Evolutionary conservation across 2,329 filamentous ascomycete species (phyloP).

Genomic region (Lecanicillium sp.): DNA sequence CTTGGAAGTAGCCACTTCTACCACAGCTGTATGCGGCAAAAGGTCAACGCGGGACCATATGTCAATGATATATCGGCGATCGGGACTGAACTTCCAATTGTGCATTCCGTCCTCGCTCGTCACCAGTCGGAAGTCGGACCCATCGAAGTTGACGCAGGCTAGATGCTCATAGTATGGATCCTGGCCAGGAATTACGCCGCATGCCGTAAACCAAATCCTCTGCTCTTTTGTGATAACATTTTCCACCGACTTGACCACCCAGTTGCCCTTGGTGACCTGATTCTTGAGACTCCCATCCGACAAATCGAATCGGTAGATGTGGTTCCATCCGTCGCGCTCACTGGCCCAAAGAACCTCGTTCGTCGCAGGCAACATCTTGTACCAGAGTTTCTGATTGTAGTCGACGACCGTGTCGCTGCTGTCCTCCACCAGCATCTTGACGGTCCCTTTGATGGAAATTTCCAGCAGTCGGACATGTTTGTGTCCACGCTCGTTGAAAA

Average conservation of each 20-base stretch:
- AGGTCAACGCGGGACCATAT: conserved; percentile 24
- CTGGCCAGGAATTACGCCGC: conserved; percentile 18
- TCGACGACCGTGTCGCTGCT: conserved; percentile 17
- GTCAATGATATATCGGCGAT: conserved; percentile 20
- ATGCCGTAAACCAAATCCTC: conserved; percentile 19
- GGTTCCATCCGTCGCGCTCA: conserved; percentile 25
- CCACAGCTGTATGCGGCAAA: conserved; percentile 17
- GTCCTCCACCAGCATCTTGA: conserved; percentile 14
- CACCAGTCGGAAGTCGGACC: conserved; percentile 20
- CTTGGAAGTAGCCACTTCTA: conserved; percentile 17
- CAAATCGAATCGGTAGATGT: conserved; percentile 23
- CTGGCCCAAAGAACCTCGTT: conserved; percentile 24
- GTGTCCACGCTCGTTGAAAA: conserved; percentile 18
- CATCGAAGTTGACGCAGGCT: conserved; percentile 21
- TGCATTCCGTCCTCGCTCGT: conserved; percentile 25
- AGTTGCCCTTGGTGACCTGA: conserved; percentile 24
- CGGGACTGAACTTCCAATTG: conserved; percentile 19
- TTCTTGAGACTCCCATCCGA: background rate
- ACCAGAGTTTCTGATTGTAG: conserved; percentile 15
- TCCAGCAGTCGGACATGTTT: conserved; percentile 13
- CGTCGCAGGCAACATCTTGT: background rate
- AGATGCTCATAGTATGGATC: conserved; percentile 25
- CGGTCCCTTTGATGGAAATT: background rate
- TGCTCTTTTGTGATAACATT: conserved; percentile 17
- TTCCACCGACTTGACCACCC: conserved; percentile 21